A percentile compares a stretch with the other conserved stretches of the same genome.
Conservation (phyloP, 1,284 basidiomycete species). For the Marasmius fiardii region DNA sequence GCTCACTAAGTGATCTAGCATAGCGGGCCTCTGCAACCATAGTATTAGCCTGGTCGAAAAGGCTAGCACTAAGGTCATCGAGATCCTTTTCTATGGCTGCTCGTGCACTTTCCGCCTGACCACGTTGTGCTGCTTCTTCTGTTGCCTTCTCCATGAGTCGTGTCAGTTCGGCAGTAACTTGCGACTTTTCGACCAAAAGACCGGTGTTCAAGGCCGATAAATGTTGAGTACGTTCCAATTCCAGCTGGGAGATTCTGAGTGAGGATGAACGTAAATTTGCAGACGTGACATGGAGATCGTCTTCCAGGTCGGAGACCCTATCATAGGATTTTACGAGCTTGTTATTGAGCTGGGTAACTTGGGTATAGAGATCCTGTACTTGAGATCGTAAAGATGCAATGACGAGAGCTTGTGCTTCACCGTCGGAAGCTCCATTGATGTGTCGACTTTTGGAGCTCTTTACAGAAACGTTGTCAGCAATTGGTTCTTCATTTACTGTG, state of each 20-base stretch:
- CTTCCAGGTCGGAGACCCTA: slow-evolving; percentile 90
- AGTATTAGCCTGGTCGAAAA: slow-evolving; percentile 86
- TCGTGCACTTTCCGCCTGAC: slow-evolving; percentile 85
- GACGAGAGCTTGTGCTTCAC: slow-evolving; percentile 71
- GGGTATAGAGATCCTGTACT: slow-evolving; percentile 82
- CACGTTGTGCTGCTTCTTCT: slow-evolving; percentile 88
- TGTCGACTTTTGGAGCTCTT: neutral
- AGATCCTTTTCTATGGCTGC: slow-evolving; percentile 85
- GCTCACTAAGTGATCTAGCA: slow-evolving; percentile 72
- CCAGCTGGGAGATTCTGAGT: slow-evolving; percentile 65
- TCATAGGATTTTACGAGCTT: slow-evolving; percentile 94
- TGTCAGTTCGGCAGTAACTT: slow-evolving; percentile 91
- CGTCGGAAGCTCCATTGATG: slow-evolving; percentile 19
- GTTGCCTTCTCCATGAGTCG: slow-evolving; percentile 92
- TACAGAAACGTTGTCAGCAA: neutral
- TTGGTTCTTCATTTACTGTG: neutral
- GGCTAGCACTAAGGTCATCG: slow-evolving; percentile 87
- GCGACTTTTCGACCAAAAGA: slow-evolving; percentile 86
- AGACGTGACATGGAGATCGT: slow-evolving; percentile 74
- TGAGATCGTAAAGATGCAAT: slow-evolving; percentile 79
- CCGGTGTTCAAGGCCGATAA: slow-evolving; percentile 83
- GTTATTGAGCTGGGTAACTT: slow-evolving; percentile 86
- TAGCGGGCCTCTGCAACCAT: slow-evolving; percentile 94
- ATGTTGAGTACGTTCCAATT: slow-evolving; percentile 74
- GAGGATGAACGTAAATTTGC: slow-evolving; percentile 55